Evolutionary conservation across 2,329 filamentous ascomycete genomes (phyloP).

Genomic region (Decorospora gaudefroyi): DNA sequence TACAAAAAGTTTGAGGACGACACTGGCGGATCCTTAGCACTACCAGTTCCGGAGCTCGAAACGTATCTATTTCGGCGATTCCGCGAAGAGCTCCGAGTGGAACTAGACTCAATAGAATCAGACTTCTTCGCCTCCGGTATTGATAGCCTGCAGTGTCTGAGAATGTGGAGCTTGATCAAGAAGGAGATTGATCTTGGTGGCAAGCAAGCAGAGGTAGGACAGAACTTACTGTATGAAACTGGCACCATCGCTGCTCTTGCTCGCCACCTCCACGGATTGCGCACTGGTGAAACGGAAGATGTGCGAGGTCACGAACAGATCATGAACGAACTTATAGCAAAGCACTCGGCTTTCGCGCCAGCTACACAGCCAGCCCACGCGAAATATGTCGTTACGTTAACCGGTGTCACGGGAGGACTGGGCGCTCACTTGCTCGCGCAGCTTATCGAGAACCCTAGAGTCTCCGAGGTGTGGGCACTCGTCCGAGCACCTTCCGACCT

Average conservation of each 20-base stretch:
- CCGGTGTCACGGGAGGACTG: conserved; percentile 68
- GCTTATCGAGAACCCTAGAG: conserved; percentile 33
- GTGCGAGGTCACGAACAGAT: conserved; percentile 47
- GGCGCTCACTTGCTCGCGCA: conserved; percentile 61
- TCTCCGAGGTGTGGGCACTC: conserved; percentile 56
- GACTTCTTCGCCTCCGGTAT: conserved; percentile 65
- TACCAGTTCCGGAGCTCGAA: conserved; percentile 42
- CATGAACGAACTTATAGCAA: conserved; percentile 55
- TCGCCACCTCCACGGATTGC: conserved; percentile 51
- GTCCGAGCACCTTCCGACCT: conserved; percentile 53
- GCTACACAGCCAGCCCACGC: not conserved
- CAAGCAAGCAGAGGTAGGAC: conserved; percentile 49
- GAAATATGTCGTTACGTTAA: conserved; percentile 50
- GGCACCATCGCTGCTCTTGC: conserved; percentile 56
- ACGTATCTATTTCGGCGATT: conserved; percentile 30
- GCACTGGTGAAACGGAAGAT: conserved; percentile 44
- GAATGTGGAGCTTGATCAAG: conserved; percentile 59
- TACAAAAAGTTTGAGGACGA: conserved; percentile 45
- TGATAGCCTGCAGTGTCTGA: conserved; percentile 63
- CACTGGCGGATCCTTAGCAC: conserved; percentile 23
- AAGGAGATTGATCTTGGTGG: conserved; percentile 57
- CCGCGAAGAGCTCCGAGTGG: conserved; percentile 24
- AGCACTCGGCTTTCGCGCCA: conserved; percentile 45
- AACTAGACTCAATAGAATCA: conserved; percentile 44
- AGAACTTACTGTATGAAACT: conserved; percentile 65